phyloP scores from a whole-genome alignment of 2,329 filamentous ascomycete species.

The Colletotrichum orbiculare region DNA sequence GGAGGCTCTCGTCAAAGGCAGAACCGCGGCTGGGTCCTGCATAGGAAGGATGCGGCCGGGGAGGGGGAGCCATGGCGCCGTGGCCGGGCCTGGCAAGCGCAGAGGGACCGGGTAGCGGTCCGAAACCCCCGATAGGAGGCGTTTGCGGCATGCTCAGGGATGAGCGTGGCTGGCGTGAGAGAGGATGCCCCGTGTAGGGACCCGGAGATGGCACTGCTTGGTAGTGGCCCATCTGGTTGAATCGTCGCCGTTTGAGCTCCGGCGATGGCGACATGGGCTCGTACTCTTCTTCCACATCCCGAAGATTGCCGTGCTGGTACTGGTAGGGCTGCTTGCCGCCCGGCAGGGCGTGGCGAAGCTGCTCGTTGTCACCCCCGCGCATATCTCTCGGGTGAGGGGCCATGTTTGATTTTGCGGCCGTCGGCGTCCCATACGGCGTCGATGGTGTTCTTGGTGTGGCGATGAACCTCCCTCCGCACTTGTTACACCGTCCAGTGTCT shows the following conservation, averaged over 20 bases:
- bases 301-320: conserved; percentile 35
- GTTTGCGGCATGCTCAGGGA: conserved; percentile 41
- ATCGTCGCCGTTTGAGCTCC: conserved; percentile 72
- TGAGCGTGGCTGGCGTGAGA: conserved; percentile 28
- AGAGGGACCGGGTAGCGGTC: conserved; percentile 41
- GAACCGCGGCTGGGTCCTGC: conserved; percentile 45
- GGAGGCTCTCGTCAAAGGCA: conserved; percentile 63
- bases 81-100: conserved; percentile 29
- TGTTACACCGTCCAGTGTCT: conserved; percentile 70
- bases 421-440: conserved; percentile 55
- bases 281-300: conserved; percentile 49
- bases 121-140: conserved; percentile 42
- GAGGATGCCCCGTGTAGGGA: conserved; percentile 28
- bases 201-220: conserved; percentile 40
- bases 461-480: conserved; percentile 77
- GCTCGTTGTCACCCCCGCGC: conserved; percentile 28
- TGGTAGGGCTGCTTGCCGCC: conserved; percentile 30
- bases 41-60: conserved; percentile 56
- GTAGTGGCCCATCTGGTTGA: conserved; percentile 56
- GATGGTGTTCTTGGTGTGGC: conserved; percentile 70
- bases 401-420: conserved; percentile 42
- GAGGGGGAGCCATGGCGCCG: conserved; percentile 65
- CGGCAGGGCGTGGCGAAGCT: conserved; percentile 26
- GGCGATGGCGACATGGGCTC: conserved; percentile 57
- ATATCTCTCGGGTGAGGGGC: conserved; percentile 35